Evolutionary conservation across 129 eudicot genomes (phyloP), one percentile per base, ranked within the genome.

Genomic region (Saposhnikovia divaricata): DNA sequence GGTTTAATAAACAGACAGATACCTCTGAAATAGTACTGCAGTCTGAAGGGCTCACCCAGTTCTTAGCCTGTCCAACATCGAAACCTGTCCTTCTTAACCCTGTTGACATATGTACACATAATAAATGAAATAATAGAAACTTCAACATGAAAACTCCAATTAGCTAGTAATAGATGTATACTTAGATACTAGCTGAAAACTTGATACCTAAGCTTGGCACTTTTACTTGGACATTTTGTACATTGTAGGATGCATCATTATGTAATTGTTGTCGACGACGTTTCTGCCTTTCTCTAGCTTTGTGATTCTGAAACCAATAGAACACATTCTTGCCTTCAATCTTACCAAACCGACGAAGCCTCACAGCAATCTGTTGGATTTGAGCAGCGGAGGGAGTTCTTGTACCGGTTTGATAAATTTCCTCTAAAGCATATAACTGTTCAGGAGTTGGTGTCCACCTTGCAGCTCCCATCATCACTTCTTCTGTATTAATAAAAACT

Each of bases 291-390:
- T 86, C 89, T 75, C 89, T 86, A 50, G 89, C 86, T 72, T 86
- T 86, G 81, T 86, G 89, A 65, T 86, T 86, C 48, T 86, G 89
- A 46, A 86, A 86, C 89, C 89, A 86, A 71, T 83, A 83, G 55
- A 86, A 85, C 34, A 86, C 86, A 82, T 86, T 86, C 79, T 86
- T 86, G n/a, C 89, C 86, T 80, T 86, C 86, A 77, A 86, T 83
- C 75, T 80, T 86, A 23, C 89, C 89, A 34, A 76, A 83, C 66
- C 81, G 80, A n/a, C 80, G 74, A 40, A 86, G 86, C 75, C 80
- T 81, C 31, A 80, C 45, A 31, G 85, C 79, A 39, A 85, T 86
- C 19, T 71, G 84, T 50, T 86, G 86, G 77, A 86, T 83, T 83
- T 86, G 86, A 8, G 78, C 27, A 34, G 89, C 75, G 2, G 82